A percentile compares a stretch with the other conserved stretches of the same genome.
Evolutionary conservation across 1,139 yeast species (phyloP).

Genomic region (Suhomyces kunorum): DNA sequence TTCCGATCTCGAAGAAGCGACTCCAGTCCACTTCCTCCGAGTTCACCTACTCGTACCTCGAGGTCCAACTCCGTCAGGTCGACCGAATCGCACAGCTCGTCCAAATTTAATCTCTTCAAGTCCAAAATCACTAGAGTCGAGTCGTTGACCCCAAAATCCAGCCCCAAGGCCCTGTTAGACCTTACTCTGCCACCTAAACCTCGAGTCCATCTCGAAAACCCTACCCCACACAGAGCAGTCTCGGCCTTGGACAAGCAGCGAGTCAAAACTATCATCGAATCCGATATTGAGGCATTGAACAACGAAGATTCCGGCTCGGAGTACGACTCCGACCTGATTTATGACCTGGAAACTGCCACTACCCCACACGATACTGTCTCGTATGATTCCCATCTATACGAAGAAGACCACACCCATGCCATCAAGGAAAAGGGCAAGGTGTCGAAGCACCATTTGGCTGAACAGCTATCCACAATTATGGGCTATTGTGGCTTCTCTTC

Average conservation of each 20-base stretch:
- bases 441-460: slow-evolving; percentile 16
- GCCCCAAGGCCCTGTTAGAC: neutral
- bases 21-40: slow-evolving; percentile 5
- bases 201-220: neutral
- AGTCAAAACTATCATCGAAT: slow-evolving; percentile 28
- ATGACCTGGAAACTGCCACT: slow-evolving; percentile 3
- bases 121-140: slow-evolving; percentile 1
- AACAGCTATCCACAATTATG: slow-evolving; percentile 34
- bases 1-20: slow-evolving; percentile 14
- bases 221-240: slow-evolving; percentile 6
- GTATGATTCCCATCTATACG: no score
- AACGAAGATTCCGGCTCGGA: slow-evolving; percentile 12
- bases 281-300: slow-evolving; percentile 11
- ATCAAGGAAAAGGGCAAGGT: slow-evolving; percentile 22
- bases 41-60: slow-evolving; percentile 4
- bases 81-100: neutral
- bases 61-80: slow-evolving; percentile 11
- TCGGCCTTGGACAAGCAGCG: slow-evolving; percentile 15
- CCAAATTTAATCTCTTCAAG: slow-evolving; percentile 9
- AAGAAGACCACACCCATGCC: slow-evolving; percentile 33
- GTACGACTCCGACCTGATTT: slow-evolving; percentile 7
- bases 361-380: slow-evolving; percentile 26
- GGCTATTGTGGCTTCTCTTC: slow-evolving; percentile 36
- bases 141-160: slow-evolving; percentile 1
- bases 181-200: neutral